These are phyloP conservation scores for Aspergillus latus DNA, from an alignment of 2,329 filamentous ascomycete species.

Conservation along the genomic window DNA sequence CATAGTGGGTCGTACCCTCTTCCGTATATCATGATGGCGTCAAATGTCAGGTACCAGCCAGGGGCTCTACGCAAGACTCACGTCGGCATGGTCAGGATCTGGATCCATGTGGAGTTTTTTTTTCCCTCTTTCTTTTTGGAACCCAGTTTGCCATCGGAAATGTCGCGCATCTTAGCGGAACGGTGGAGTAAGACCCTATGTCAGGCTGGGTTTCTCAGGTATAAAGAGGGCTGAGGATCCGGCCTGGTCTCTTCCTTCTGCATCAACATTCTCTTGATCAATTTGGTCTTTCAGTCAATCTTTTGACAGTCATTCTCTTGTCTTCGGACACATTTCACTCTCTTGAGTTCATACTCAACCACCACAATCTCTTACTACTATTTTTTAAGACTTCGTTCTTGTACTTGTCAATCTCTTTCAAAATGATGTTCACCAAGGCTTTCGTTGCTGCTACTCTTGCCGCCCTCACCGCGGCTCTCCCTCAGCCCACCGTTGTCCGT, in stretches of 20 bases:
- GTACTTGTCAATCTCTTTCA: slow-evolving; percentile 11
- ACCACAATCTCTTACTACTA: slow-evolving; percentile 5
- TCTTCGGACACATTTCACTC: slow-evolving; percentile 16
- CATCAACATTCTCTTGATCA: slow-evolving; percentile 22
- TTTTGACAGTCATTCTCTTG: slow-evolving; percentile 19
- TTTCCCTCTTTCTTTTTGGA: neutral
- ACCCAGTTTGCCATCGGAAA: slow-evolving; percentile 12
- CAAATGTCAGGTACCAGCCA: slow-evolving; percentile 13
- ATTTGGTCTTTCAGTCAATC: slow-evolving; percentile 18
- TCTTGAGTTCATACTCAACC: slow-evolving; percentile 9
- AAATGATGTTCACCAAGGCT: slow-evolving; percentile 22
- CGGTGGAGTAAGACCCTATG: neutral
- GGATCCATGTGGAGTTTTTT: slow-evolving; percentile 11
- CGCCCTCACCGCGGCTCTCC: slow-evolving; percentile 18
- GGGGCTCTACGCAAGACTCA: slow-evolving; percentile 5
- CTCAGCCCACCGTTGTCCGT: slow-evolving; percentile 28
- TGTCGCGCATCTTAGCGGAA: neutral
- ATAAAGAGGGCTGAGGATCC: slow-evolving; percentile 9
- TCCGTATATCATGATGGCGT: slow-evolving; percentile 5
- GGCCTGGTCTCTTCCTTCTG: slow-evolving; percentile 6
- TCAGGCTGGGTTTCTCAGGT: slow-evolving; percentile 9
- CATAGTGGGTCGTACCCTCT: neutral
- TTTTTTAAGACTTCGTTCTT: slow-evolving; percentile 5
- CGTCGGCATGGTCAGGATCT: slow-evolving; percentile 5
- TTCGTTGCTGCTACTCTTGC: slow-evolving; percentile 18